Percentiles rank a stretch among this genome's conserved stretches.
phyloP scores from a whole-genome alignment of 345 rosid genomes.

The Rhizophora apiculata region DNA sequence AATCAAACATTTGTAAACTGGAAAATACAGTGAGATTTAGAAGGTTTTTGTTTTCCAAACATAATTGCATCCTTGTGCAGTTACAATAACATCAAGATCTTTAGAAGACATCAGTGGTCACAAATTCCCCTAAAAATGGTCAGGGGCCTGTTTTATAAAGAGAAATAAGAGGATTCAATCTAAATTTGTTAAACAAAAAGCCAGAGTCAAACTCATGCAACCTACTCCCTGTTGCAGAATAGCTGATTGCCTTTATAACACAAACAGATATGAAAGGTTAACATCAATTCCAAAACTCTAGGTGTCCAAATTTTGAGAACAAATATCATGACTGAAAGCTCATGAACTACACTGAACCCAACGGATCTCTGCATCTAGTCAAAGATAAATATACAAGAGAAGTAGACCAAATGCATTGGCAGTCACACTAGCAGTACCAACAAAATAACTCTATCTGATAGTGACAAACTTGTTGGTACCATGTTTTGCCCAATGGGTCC shows the following conservation, averaged over 20 bases:
- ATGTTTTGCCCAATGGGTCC: constrained; percentile 96
- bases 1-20: too few species aligned
- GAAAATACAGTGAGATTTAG: too few species aligned
- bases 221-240: constrained; percentile 29
- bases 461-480: constrained; percentile 99
- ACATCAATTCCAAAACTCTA: constrained; percentile 22
- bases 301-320: constrained; percentile 31
- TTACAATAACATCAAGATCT: neutral
- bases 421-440: constrained; percentile 14
- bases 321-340: constrained; percentile 30
- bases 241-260: constrained; percentile 30
- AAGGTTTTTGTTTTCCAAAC: too few species aligned
- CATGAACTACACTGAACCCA: constrained; percentile 36
- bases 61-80: neutral
- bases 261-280: constrained; percentile 31
- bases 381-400: constrained; percentile 41
- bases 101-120: neutral
- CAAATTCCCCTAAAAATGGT: neutral
- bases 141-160: constrained; percentile 8
- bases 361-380: constrained; percentile 44
- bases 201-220: constrained; percentile 34
- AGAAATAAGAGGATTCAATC: neutral
- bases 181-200: constrained; percentile 17
- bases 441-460: constrained; percentile 63
- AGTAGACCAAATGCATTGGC: constrained; percentile 35